phyloP scores from a whole-genome alignment of 2,329 filamentous ascomycete genomes.

The Hypomyces rosellus region DNA sequence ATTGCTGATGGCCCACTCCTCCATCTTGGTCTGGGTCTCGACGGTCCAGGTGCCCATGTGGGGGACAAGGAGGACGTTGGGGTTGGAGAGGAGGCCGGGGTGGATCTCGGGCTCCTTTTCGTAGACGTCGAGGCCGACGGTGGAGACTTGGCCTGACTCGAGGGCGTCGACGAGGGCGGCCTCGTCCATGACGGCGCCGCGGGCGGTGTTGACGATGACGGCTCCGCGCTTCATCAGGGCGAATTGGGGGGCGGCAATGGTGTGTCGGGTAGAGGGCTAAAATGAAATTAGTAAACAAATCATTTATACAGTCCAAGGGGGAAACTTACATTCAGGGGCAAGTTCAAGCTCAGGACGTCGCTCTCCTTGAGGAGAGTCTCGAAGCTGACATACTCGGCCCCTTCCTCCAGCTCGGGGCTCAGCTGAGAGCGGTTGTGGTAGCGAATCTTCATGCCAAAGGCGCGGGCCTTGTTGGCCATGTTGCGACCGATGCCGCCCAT shows the following conservation, averaged over 20 bases:
- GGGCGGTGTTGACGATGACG: constrained; percentile 75
- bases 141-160: constrained; percentile 61
- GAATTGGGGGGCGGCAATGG: constrained; percentile 66
- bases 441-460: constrained; percentile 67
- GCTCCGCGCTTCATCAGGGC: constrained; percentile 70
- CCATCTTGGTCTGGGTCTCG: constrained; percentile 62
- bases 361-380: constrained; percentile 63
- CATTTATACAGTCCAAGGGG: background rate
- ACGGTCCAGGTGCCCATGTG: constrained; percentile 83
- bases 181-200: constrained; percentile 78
- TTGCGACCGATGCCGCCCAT: constrained; percentile 84
- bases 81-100: constrained; percentile 63
- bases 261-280: constrained; percentile 61
- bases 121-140: constrained; percentile 72
- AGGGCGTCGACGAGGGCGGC: constrained; percentile 70
- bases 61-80: constrained; percentile 67
- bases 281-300: background rate
- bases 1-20: constrained; percentile 69
- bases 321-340: constrained; percentile 69
- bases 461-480: constrained; percentile 65
- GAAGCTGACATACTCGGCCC: constrained; percentile 64
- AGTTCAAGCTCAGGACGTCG: constrained; percentile 73
- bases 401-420: constrained; percentile 46
- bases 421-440: constrained; percentile 68
- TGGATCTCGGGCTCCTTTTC: constrained; percentile 76